Evolutionary conservation across 495 filamentous ascomycete species (phyloP), one percentile per base, ranked within the genome.

Genomic region (Hypoxylon cercidicola): DNA sequence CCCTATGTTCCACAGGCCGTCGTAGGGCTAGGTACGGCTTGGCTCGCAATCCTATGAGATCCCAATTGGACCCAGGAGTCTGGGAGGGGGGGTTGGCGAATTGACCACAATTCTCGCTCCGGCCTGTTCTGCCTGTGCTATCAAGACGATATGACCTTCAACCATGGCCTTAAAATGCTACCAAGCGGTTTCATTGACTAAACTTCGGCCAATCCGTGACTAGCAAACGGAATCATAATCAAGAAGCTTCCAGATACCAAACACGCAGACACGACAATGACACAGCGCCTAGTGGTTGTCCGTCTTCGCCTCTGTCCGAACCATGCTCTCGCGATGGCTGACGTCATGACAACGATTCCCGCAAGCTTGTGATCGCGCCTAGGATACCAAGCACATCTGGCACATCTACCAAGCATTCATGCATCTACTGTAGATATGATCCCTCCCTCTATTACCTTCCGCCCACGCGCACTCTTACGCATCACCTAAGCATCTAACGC

Each of bases 61-160:
- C 43, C 50, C 55, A 63, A 68, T 64, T 68, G 60, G 65, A 60
- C 65, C 65, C 65, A 64, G 55, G 45, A 68, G 65, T 60, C 20
- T 60, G 65, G 65, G 55, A 63, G 55, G 5, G 30, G 30, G 54
- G 60, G 60, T 59, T 60, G 59, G 21, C 40, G 7, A 63, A n/a
- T 56, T 64, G n/a, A 18, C 45, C 54, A 68, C 54, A 63, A 28
- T 44, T 50, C 41, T 19, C 37, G 28, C 59, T 50, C 54, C 43
- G 64, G 49, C 58, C 64, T n/a, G 2, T 25, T 5, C 23, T 2
- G 23, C 23, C 23, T 51, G 39, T 32, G 45, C 37, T 11, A n/a
- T 23, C 44, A 54, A 55, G 54, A 45, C 37, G 41, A 28, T 48
- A 44, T 32, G 23, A 39, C 55, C 55, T 41, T 66, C 20, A 21